Evolutionary conservation across 1,139 yeast species (phyloP).

Genomic region (Hansenula sp.): DNA sequence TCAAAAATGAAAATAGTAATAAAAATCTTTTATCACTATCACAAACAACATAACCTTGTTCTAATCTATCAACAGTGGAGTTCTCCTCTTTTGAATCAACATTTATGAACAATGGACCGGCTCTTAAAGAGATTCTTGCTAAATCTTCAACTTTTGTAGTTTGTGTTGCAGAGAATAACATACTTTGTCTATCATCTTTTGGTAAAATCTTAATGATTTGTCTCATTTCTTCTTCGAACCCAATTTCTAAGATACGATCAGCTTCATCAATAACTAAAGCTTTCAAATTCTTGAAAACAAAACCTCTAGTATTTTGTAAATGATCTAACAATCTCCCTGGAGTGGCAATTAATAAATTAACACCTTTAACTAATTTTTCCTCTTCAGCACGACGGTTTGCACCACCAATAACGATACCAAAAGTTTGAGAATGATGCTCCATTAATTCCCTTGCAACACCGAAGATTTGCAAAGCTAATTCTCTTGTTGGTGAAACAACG

Average conservation of each 20-base stretch:
- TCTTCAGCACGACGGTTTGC: conserved; percentile 97
- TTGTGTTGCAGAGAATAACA: conserved; percentile 97
- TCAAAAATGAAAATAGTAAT: conserved; percentile 84
- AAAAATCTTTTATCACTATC: conserved; percentile 94
- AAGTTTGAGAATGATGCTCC: conserved; percentile 80
- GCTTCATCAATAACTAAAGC: conserved; percentile 96
- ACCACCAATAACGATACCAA: conserved; percentile 97
- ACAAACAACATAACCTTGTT: conserved; percentile 97
- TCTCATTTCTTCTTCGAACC: conserved; percentile 97
- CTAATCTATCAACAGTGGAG: conserved; percentile 95
- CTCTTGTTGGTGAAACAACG: conserved; percentile 86
- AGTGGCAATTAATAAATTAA: conserved; percentile 88
- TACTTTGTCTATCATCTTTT: conserved; percentile 89
- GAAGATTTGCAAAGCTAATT: conserved; percentile 91
- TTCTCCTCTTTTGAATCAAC: conserved; percentile 81
- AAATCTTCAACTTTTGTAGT: conserved; percentile 98
- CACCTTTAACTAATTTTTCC: conserved; percentile 90
- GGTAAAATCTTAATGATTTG: conserved; percentile 95
- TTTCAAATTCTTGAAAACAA: conserved; percentile 89
- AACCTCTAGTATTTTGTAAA: conserved; percentile 91
- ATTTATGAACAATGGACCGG: conserved; percentile 93
- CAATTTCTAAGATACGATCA: conserved; percentile 93
- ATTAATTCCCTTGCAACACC: conserved; percentile 94
- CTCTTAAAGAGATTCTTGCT: conserved; percentile 91
- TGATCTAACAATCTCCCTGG: conserved; percentile 98